Base-by-base conservation (phyloP, 768 basidiomycete genomes). In the Coprinellus aureogranulatus region DNA sequence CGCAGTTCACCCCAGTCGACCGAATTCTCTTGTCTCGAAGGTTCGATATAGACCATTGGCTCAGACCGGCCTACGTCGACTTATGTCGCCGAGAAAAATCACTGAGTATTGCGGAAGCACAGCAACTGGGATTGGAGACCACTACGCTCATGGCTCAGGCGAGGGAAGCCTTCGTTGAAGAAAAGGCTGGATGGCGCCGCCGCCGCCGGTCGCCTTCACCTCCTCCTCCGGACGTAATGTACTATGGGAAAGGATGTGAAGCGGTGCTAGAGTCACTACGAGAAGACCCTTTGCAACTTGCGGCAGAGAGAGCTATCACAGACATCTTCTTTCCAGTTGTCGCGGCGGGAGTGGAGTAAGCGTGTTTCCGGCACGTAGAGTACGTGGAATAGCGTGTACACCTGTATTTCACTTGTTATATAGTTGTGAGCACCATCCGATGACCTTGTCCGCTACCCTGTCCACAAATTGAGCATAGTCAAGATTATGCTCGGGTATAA, bases 401-500 rank as follows among this genome's bases (percentile, higher is more conserved):
- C n/a, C n/a, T n/a, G n/a, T n/a, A n/a, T n/a, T n/a, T n/a, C n/a
- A n/a, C n/a, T n/a, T n/a, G n/a, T n/a, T n/a, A n/a, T 37, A 52
- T 34, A 39, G 18, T 4, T 34, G 10, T 52, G 73, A 69, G 54
- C 77, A 78, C 81, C 81, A 83, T 5, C 61, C 70, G 30, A 80
- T 55, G 1, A 84, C 69, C 56, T 67, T 70, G 8, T 61, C 62
- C 14, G 73, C 77, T 11, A 82, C 81, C 34, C 72, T 72, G 44
- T 77, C 74, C 3, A 84, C 74, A 31, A 85, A 67, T 14, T 59
- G 72, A 27, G 80, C 75, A 63, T 86, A 86, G 12, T 79, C 79
- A 58, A 78, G 60, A 65, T 86, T 84, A 60, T 75, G 74, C 2
- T 65, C 64, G 2, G 72, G 75, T 48, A 83, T 80, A 60, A 85